These are phyloP conservation scores for Aspergillus sp. DNA, from an alignment of 2,329 filamentous ascomycete species.

Conservation along the genomic window DNA sequence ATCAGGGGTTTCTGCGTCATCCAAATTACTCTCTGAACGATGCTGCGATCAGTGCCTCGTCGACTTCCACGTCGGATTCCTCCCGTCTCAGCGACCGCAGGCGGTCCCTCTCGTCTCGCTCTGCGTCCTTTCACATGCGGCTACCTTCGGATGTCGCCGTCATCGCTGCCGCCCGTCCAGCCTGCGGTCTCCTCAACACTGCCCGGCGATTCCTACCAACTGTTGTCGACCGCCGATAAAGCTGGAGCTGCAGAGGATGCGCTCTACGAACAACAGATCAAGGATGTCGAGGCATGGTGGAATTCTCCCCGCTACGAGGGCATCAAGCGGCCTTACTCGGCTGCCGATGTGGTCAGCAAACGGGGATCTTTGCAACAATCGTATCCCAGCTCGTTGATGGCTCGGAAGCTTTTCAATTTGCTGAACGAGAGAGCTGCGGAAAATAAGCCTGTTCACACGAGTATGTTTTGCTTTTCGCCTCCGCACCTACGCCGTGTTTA, in stretches of 20 bases:
- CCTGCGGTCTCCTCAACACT: constrained; percentile 62
- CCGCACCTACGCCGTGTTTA: not conserved
- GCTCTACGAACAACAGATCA: constrained; percentile 78
- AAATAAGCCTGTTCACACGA: constrained; percentile 89
- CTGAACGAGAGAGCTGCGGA: constrained; percentile 73
- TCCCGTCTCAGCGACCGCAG: constrained; percentile 18
- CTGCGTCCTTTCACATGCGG: constrained; percentile 38
- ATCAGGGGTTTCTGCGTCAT: not conserved
- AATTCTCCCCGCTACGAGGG: constrained; percentile 76
- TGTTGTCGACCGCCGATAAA: constrained; percentile 76
- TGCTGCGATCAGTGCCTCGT: constrained; percentile 39
- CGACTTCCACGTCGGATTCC: constrained; percentile 35
- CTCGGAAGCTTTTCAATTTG: constrained; percentile 88
- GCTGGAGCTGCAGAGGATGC: constrained; percentile 78
- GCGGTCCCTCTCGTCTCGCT: constrained; percentile 25
- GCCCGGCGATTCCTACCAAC: constrained; percentile 78
- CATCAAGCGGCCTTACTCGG: constrained; percentile 88
- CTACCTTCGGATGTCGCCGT: constrained; percentile 54
- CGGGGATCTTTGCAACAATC: constrained; percentile 81
- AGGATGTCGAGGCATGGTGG: constrained; percentile 91
- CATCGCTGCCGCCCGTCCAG: constrained; percentile 52
- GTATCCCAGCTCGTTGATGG: constrained; percentile 93
- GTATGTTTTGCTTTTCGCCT: constrained; percentile 46
- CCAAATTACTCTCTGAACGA: constrained; percentile 15
- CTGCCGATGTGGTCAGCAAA: constrained; percentile 90